A percentile compares a stretch with the other conserved stretches of the same genome.
phyloP scores from a whole-genome alignment of 2,329 filamentous ascomycete species.

The Sarocladium oryzae region DNA sequence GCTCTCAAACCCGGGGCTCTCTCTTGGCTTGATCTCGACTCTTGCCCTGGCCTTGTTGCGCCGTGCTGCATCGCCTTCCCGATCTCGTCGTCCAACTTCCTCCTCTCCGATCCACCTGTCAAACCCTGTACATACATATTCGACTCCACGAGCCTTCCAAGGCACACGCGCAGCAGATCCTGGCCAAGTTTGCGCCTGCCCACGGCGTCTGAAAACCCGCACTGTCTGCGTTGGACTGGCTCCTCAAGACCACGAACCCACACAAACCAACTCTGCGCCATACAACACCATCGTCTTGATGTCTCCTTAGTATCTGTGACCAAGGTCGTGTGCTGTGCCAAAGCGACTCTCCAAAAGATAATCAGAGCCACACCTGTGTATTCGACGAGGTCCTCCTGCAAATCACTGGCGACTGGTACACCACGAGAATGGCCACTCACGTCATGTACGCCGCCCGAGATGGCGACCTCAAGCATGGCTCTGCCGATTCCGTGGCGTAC shows the following conservation, averaged over 20 bases:
- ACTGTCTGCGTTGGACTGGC: neutral
- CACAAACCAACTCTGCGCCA: neutral
- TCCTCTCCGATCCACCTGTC: neutral
- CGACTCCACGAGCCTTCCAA: slow-evolving; percentile 2
- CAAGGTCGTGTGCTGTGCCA: neutral
- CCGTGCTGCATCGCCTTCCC: neutral
- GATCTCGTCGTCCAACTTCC: neutral
- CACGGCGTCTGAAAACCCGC: neutral
- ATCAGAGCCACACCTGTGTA: neutral
- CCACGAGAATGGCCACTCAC: slow-evolving; percentile 25
- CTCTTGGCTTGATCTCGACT: too few species aligned
- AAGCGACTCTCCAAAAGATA: neutral
- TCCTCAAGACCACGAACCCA: neutral
- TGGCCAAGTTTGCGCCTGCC: neutral
- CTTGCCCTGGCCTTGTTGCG: neutral
- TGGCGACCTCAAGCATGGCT: slow-evolving; percentile 23
- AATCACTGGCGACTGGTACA: too few species aligned
- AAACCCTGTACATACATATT: neutral
- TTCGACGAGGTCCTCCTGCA: too few species aligned
- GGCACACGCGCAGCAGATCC: neutral
- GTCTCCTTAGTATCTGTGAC: neutral
- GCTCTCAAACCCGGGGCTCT: too few species aligned
- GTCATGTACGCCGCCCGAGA: slow-evolving; percentile 18
- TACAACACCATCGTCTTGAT: neutral
- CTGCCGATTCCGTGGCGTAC: slow-evolving; percentile 28